Evolutionary conservation across 2,329 filamentous ascomycete species (phyloP).

Genomic region (Aspergillus ruber): DNA sequence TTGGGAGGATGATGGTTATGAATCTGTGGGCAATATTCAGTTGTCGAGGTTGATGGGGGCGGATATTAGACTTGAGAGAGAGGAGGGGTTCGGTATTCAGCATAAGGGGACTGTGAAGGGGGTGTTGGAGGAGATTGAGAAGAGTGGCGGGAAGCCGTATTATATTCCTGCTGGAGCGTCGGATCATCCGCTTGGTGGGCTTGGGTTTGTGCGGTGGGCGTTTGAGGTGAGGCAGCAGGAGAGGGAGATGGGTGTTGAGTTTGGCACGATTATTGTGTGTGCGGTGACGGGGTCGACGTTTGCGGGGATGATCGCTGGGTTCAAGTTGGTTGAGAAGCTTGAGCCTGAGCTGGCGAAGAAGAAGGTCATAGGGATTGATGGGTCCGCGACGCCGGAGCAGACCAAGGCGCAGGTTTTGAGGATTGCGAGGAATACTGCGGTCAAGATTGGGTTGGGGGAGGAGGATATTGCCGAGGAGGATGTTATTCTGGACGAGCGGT

Average conservation of each 20-base stretch:
- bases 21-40: constrained; percentile 64
- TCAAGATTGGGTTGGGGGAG: constrained; percentile 55
- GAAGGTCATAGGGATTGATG: constrained; percentile 62
- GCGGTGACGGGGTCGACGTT: constrained; percentile 66
- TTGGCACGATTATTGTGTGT: constrained; percentile 62
- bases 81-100: constrained; percentile 59
- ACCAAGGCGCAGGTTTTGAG: constrained; percentile 60
- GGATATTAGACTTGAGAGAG: constrained; percentile 55
- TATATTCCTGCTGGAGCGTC: constrained; percentile 67
- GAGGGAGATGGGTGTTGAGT: constrained; percentile 54
- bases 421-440: constrained; percentile 59
- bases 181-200: constrained; percentile 62
- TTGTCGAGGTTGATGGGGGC: constrained; percentile 63
- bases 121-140: constrained; percentile 49
- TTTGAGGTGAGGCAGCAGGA: constrained; percentile 63
- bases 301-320: constrained; percentile 66
- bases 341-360: constrained; percentile 37
- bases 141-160: constrained; percentile 56
- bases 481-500: constrained; percentile 57
- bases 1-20: constrained; percentile 54
- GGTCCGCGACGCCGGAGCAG: constrained; percentile 52
- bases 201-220: constrained; percentile 66
- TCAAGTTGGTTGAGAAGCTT: constrained; percentile 55
- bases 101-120: constrained; percentile 57
- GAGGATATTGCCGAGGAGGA: constrained; percentile 57